Evolutionary conservation across 441 rosid genomes (phyloP).

Genomic region (Populus hybrid): DNA sequence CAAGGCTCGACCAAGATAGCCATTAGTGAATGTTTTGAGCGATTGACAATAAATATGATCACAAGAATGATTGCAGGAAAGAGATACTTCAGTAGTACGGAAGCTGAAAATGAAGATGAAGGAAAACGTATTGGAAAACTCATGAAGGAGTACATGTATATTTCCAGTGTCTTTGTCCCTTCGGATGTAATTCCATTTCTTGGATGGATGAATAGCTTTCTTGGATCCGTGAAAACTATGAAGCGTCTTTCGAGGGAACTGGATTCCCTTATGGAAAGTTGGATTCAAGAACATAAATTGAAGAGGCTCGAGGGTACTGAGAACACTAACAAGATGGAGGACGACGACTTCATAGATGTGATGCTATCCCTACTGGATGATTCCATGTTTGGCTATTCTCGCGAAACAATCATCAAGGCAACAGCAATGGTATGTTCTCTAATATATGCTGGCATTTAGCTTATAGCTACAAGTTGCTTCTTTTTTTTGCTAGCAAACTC

Average conservation of each 20-base stretch:
- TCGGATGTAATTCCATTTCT: constrained; percentile 17
- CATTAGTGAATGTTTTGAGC: constrained; percentile 8
- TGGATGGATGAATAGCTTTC: constrained; percentile 11
- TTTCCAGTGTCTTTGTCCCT: constrained; percentile 16
- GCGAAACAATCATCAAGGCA: constrained; percentile 17
- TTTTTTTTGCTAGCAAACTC: no score
- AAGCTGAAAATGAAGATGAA: not conserved
- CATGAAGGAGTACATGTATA: constrained; percentile 17
- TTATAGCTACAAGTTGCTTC: no score
- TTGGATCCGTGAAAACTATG: constrained; percentile 9
- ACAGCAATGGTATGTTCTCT: constrained; percentile 10
- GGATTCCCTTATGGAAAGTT: constrained; percentile 8
- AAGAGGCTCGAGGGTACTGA: not conserved
- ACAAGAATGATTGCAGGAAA: constrained; percentile 22
- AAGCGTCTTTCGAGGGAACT: constrained; percentile 8
- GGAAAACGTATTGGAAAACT: constrained; percentile 10
- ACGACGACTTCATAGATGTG: constrained; percentile 24
- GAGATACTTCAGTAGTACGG: not conserved
- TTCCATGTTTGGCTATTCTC: constrained; percentile 8
- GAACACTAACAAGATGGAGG: not conserved
- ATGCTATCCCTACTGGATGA: constrained; percentile 17
- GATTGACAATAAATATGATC: constrained; percentile 11
- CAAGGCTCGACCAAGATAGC: not conserved
- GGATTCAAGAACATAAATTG: constrained; percentile 18
- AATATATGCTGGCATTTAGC: no score